These are phyloP conservation scores for Rhodocollybia butyracea DNA, from an alignment of 768 basidiomycete species.

Conservation along the genomic window DNA sequence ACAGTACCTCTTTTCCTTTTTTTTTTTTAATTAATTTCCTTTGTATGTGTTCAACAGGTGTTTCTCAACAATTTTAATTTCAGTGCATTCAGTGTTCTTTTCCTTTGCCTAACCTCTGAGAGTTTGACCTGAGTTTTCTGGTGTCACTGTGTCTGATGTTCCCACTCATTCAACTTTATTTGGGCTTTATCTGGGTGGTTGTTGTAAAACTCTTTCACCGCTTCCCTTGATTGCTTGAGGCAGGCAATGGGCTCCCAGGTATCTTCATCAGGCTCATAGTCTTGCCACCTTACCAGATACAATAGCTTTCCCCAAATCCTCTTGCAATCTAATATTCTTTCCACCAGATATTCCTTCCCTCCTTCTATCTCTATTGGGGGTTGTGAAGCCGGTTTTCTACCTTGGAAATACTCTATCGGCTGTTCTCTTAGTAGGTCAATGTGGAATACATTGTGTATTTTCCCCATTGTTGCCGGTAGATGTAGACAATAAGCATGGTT, in stretches of 20 bases:
- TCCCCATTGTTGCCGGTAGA: not conserved
- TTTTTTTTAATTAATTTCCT: too few species aligned
- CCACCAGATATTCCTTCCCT: not conserved
- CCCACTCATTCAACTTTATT: not conserved
- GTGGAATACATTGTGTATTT: not conserved
- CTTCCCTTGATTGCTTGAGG: constrained; percentile 8
- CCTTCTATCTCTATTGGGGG: not conserved
- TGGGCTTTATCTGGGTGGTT: not conserved
- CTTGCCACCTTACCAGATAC: constrained; percentile 17
- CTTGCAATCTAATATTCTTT: too few species aligned
- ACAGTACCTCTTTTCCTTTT: too few species aligned
- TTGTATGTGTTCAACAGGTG: too few species aligned
- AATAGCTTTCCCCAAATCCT: not conserved
- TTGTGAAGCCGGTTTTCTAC: not conserved
- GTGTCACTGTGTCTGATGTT: not conserved
- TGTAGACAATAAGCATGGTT: not conserved
- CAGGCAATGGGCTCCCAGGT: constrained; percentile 14
- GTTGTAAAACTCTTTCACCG: not conserved
- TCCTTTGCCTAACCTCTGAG: too few species aligned
- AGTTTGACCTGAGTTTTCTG: too few species aligned
- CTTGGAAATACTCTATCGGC: not conserved
- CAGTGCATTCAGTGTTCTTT: too few species aligned
- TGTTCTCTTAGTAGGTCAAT: not conserved
- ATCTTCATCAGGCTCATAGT: constrained; percentile 15
- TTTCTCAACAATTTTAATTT: too few species aligned